Evolutionary conservation across 2,329 filamentous ascomycete genomes (phyloP).

Genomic region (Pseudogymnoascus sp.): DNA sequence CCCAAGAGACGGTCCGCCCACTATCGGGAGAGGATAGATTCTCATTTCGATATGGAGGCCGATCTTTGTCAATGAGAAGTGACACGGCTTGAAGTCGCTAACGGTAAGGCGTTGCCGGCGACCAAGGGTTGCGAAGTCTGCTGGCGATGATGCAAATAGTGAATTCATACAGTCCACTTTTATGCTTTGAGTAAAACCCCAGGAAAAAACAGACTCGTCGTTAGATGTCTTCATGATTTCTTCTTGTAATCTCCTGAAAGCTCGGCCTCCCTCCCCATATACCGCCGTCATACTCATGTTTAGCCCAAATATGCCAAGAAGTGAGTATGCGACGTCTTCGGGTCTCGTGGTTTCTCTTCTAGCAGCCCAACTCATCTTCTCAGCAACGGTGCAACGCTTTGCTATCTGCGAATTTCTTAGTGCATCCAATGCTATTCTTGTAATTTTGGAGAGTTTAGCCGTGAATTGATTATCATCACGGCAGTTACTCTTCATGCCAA

Average conservation of each 20-base stretch:
- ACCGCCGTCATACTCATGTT: conserved; percentile 36
- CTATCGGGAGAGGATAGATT: background rate
- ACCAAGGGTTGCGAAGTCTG: conserved; percentile 3
- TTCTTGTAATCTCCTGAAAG: conserved; percentile 31
- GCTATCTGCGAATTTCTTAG: background rate
- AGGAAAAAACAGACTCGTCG: conserved; percentile 30
- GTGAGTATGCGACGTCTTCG: conserved; percentile 39
- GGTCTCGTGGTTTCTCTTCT: conserved; percentile 27
- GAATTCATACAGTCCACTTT: too few species aligned
- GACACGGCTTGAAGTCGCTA: background rate
- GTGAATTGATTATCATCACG: background rate
- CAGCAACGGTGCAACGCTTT: conserved; percentile 21
- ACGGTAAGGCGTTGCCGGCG: too few species aligned
- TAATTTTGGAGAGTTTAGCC: background rate
- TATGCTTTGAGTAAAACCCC: conserved; percentile 11
- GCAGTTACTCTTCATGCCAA: background rate
- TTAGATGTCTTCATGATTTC: conserved; percentile 29
- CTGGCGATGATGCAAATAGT: conserved; percentile 5
- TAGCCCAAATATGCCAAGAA: conserved; percentile 37
- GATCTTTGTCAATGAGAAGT: background rate
- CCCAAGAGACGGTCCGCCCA: background rate
- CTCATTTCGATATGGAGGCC: background rate
- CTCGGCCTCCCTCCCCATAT: conserved; percentile 33
- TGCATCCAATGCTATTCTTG: background rate
- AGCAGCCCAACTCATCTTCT: conserved; percentile 37